Evolutionary conservation across 1,284 basidiomycete species (phyloP).

Genomic region (Phaffia rhodozyma): DNA sequence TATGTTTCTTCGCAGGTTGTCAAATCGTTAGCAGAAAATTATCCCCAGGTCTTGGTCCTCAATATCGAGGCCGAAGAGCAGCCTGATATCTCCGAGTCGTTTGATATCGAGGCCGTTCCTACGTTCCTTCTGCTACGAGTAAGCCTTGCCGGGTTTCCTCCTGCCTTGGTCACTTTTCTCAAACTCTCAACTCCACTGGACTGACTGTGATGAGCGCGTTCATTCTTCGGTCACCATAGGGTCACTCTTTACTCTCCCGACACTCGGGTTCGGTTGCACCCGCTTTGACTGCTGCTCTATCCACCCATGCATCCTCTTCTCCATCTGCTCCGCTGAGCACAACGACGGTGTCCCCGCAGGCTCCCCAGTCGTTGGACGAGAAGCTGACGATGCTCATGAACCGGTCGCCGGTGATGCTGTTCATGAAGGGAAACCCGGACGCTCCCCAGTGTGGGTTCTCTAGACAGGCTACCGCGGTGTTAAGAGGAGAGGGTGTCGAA

Average conservation of each 20-base stretch:
- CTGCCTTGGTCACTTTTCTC: not conserved
- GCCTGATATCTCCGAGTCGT: slow-evolving; percentile 82
- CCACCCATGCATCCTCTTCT: slow-evolving; percentile 36
- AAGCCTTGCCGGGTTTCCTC: slow-evolving; percentile 24
- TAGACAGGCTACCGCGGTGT: slow-evolving; percentile 52
- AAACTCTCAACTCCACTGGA: not conserved
- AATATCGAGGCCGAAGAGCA: slow-evolving; percentile 82
- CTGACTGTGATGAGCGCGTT: no score
- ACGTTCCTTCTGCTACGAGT: slow-evolving; percentile 73
- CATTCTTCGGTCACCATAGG: slow-evolving; percentile 41
- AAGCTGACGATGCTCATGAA: slow-evolving; percentile 50
- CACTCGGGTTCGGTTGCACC: slow-evolving; percentile 72
- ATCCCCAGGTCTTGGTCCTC: slow-evolving; percentile 59
- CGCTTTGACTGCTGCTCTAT: slow-evolving; percentile 52
- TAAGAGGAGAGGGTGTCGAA: slow-evolving; percentile 49
- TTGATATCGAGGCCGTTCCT: slow-evolving; percentile 84
- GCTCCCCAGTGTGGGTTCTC: slow-evolving; percentile 77
- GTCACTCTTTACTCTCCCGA: slow-evolving; percentile 72
- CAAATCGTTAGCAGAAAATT: slow-evolving; percentile 55
- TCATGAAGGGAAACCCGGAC: slow-evolving; percentile 93
- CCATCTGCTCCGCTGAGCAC: slow-evolving; percentile 24
- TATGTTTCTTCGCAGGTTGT: slow-evolving; percentile 38
- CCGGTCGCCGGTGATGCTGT: slow-evolving; percentile 54
- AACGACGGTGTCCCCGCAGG: slow-evolving; percentile 27
- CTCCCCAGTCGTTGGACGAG: slow-evolving; percentile 36